Evolutionary conservation across 2,329 filamentous ascomycete genomes (phyloP), one percentile per base, ranked within the genome.

Genomic region (Fusarium anguioides): DNA sequence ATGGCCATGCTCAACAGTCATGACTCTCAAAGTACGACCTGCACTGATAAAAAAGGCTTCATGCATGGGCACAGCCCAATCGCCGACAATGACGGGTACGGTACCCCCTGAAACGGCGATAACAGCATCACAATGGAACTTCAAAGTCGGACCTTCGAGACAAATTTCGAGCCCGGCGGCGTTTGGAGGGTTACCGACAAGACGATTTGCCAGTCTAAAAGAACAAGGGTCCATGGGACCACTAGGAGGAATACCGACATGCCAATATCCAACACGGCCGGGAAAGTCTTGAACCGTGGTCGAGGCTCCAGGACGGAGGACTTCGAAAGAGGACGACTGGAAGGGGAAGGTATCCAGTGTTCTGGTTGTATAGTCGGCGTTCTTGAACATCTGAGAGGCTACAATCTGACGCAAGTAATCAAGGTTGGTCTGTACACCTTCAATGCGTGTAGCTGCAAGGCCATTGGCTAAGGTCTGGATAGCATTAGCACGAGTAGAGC

Each of bases 391-490:
- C 6, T 64, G 41, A 5, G 75, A 76, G 1, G 65, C 47, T 3
- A 79, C 50, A 10, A 79, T 74, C 17, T 74, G 70, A 0, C 58
- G 60, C 8, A 78, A 61, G 39, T 79, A 80, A 6, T 75, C 73
- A 3, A 79, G 52, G 21, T 80, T 80, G 6, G 77, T 79, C 56
- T 75, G 71, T 0, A 79, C 68, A 2, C 78, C 77, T 2, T 72
- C 67, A 3, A 79, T 70, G 1, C 57, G 54, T 1, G 74, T 77
- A 7, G 86, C 79, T 69, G 87, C 86, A 6, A 93, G 77, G 0
- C 89, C 89, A 1, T 82, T 77, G 0, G 82, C 82, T 18, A 93
- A 79, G 60, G 90, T 91, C 49, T 86, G 82, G 8, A 92, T 81
- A 1, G 90, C 89, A 37, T 87, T 85, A 60, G 84, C 77, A 23